phyloP scores from a whole-genome alignment of 768 basidiomycete species.

The Kwoniella sp. region DNA sequence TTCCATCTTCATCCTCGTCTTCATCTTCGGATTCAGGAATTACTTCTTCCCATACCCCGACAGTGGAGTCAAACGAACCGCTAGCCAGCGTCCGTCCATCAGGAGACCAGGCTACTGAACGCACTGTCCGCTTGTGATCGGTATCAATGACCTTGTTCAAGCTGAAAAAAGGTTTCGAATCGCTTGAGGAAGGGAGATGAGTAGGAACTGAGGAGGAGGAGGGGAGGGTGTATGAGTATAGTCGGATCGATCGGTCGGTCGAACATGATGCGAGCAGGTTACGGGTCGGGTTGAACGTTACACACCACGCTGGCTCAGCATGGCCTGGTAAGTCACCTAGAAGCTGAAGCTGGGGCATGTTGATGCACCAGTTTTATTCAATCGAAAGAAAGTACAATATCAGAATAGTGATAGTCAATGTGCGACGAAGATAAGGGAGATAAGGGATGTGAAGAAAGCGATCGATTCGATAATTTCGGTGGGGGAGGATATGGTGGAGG shows the following conservation, averaged over 20 bases:
- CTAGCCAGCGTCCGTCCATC: conserved; percentile 83
- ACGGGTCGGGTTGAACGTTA: conserved; percentile 83
- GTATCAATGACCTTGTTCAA: conserved; percentile 72
- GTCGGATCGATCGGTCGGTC: conserved; percentile 83
- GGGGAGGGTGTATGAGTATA: conserved; percentile 68
- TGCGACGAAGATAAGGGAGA: conserved; percentile 4
- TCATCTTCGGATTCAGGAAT: conserved; percentile 57
- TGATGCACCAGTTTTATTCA: too few species aligned
- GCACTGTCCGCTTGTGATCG: conserved; percentile 83
- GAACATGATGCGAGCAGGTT: conserved; percentile 89
- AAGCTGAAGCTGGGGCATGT: conserved; percentile 49
- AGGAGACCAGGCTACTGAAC: conserved; percentile 84
- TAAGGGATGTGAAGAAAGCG: background rate
- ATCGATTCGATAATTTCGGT: conserved; percentile 3
- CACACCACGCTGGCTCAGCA: conserved; percentile 80
- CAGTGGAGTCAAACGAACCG: conserved; percentile 89
- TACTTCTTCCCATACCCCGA: conserved; percentile 85
- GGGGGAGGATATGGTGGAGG: conserved; percentile 1
- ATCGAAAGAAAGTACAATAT: too few species aligned
- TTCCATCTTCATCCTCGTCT: conserved; percentile 40
- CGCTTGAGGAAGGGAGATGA: conserved; percentile 38
- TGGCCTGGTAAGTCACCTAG: conserved; percentile 59
- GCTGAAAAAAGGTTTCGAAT: conserved; percentile 31
- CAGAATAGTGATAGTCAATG: too few species aligned
- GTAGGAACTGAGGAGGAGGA: conserved; percentile 22